Percentiles rank a stretch among this genome's conserved stretches.
Evolutionary conservation across 495 filamentous ascomycete genomes (phyloP).

Genomic region (Ramalina peruviana): DNA sequence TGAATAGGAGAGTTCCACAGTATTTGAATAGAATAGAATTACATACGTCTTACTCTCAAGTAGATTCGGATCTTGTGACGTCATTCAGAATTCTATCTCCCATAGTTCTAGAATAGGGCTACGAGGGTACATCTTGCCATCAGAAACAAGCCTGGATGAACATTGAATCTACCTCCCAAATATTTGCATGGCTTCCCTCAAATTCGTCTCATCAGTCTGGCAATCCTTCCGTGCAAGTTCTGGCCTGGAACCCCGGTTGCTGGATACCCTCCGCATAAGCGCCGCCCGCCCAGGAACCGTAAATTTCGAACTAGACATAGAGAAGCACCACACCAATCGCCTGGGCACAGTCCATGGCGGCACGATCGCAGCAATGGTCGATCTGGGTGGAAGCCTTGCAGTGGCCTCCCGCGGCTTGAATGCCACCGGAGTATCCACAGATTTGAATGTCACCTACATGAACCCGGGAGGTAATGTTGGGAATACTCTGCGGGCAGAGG

Average conservation of each 20-base stretch:
- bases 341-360: constrained; percentile 86
- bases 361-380: constrained; percentile 90
- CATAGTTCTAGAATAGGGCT: too few species aligned
- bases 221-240: constrained; percentile 73
- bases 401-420: constrained; percentile 82
- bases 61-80: too few species aligned
- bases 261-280: constrained; percentile 51
- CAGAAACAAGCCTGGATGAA: too few species aligned
- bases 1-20: too few species aligned
- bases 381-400: constrained; percentile 83
- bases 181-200: constrained; percentile 38
- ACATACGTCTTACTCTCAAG: too few species aligned
- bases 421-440: constrained; percentile 84
- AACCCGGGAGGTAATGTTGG: constrained; percentile 71
- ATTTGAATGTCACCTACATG: constrained; percentile 89
- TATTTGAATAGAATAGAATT: too few species aligned
- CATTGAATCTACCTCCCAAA: not conserved
- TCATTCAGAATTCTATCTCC: too few species aligned
- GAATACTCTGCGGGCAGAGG: constrained; percentile 57
- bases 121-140: too few species aligned
- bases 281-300: constrained; percentile 65
- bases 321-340: constrained; percentile 75
- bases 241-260: constrained; percentile 56
- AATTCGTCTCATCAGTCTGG: constrained; percentile 58
- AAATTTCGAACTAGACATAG: constrained; percentile 73